phyloP scores from a whole-genome alignment of 306 rosid species.

The Vigna trinervia region DNA sequence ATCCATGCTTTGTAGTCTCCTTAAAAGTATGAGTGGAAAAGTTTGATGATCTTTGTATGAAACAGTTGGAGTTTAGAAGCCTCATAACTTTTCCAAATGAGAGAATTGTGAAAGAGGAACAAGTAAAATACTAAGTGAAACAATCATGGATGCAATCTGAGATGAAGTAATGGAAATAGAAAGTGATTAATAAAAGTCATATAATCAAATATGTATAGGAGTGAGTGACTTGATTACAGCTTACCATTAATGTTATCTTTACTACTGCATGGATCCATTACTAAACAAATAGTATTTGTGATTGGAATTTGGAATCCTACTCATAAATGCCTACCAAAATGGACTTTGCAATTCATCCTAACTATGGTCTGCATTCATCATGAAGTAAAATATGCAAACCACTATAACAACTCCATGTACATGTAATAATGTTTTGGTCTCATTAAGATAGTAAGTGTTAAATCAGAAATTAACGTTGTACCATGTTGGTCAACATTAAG shows the following conservation, averaged over 20 bases:
- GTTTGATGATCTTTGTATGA: neutral
- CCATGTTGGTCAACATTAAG: constrained; percentile 78
- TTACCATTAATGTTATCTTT: neutral
- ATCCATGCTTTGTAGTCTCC: neutral
- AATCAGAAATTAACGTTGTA: constrained; percentile 54
- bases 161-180: neutral
- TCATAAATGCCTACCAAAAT: constrained; percentile 8
- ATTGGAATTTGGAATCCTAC: neutral
- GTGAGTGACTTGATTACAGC: neutral
- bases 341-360: neutral
- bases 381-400: constrained; percentile 6
- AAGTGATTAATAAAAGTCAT: neutral
- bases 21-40: neutral
- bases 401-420: constrained; percentile 4
- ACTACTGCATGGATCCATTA: neutral
- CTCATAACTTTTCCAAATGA: neutral
- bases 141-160: neutral
- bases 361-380: constrained; percentile 19
- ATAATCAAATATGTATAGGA: neutral
- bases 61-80: neutral
- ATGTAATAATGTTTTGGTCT: neutral
- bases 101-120: neutral
- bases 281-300: neutral
- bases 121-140: neutral
- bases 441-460: constrained; percentile 49